Evolutionary conservation across 176 grass and related monocot species (phyloP).

Genomic region (Eleusine coracana): DNA sequence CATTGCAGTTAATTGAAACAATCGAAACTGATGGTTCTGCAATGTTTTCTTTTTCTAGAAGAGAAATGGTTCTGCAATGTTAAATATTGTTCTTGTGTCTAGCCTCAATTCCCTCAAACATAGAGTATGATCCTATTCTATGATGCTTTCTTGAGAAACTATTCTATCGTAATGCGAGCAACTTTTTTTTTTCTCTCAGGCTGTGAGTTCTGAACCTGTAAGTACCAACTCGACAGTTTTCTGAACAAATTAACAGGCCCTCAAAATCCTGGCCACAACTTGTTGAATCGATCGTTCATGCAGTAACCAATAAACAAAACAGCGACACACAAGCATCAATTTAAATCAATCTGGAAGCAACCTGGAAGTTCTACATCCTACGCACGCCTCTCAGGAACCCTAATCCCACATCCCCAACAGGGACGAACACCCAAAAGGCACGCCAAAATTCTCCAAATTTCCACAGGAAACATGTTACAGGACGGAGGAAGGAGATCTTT

Average conservation of each 20-base stretch:
- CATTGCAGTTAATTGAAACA: neutral
- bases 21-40: neutral
- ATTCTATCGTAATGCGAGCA: neutral
- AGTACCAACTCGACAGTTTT: neutral
- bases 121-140: neutral
- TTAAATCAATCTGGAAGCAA: neutral
- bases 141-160: neutral
- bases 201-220: neutral
- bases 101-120: neutral
- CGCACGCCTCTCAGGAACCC: conserved; percentile 31
- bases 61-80: neutral
- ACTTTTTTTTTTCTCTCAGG: neutral
- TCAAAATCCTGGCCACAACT: neutral
- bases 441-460: neutral
- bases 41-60: neutral
- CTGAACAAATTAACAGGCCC: neutral
- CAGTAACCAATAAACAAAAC: neutral
- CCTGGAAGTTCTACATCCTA: too few relatives aligned
- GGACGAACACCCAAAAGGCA: neutral
- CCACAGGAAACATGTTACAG: neutral
- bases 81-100: neutral
- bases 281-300: neutral
- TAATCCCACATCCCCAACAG: neutral
- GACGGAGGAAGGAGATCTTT: conserved; percentile 4
- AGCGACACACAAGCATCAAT: neutral